These are phyloP conservation scores for Trypethelium eluteriae DNA, from an alignment of 495 filamentous ascomycete genomes.

Conservation along the genomic window DNA sequence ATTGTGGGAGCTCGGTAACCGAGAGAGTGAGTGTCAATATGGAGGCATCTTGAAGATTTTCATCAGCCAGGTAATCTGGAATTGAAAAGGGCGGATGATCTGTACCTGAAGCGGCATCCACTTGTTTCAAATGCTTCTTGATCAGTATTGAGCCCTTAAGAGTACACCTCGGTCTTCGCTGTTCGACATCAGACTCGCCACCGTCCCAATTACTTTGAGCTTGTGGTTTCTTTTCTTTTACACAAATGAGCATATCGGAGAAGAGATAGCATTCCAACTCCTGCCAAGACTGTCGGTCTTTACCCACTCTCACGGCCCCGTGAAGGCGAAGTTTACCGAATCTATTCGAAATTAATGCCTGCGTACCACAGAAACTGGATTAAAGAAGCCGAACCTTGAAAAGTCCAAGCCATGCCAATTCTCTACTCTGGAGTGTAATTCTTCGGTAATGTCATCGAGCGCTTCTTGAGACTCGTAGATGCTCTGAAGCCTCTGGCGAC, in stretches of 20 bases:
- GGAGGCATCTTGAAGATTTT: constrained; percentile 52
- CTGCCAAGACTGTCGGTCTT: constrained; percentile 96
- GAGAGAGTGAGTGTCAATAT: constrained; percentile 86
- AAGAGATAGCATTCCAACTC: constrained; percentile 97
- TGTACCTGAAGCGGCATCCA: constrained; percentile 58
- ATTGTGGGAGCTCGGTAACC: constrained; percentile 90
- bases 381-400: constrained; percentile 50
- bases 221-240: constrained; percentile 83
- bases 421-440: constrained; percentile 75
- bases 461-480: constrained; percentile 52
- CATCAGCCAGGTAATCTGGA: no score
- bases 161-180: constrained; percentile 67
- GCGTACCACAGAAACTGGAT: constrained; percentile 14
- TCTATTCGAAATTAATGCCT: constrained; percentile 36
- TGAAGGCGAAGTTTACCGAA: constrained; percentile 92
- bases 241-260: constrained; percentile 98
- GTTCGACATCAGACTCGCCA: constrained; percentile 36
- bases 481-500: constrained; percentile 28
- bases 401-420: constrained; percentile 99
- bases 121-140: constrained; percentile 92
- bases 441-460: constrained; percentile 79
- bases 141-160: constrained; percentile 97
- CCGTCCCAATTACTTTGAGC: constrained; percentile 53
- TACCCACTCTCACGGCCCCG: constrained; percentile 87
- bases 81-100: neutral